Evolutionary conservation across 2,329 filamentous ascomycete species (phyloP), one percentile per base, ranked within the genome.

Genomic region (Coniochaeta ligniaria): DNA sequence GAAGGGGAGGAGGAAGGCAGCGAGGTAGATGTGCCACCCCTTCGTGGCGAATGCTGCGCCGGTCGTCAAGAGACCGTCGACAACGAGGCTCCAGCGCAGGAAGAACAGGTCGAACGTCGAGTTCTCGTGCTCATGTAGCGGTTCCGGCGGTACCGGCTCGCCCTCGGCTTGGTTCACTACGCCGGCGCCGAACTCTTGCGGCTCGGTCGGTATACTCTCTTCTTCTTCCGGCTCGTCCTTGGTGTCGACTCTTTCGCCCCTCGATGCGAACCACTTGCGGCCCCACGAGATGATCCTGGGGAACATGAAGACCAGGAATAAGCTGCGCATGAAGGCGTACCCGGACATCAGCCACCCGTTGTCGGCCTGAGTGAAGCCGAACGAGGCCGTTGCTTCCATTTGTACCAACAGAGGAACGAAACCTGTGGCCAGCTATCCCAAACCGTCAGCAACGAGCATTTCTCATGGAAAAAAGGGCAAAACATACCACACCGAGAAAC

Each of bases 21-120:
- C 82, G 0, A 89, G 71, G 66, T 89, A 91, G 55, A 91, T 84
- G 65, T 91, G 87, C 85, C 86, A 90, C 1, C 80, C 79, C 56
- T 83, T 62, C 0, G 80, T 84, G 0, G 86, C 84, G 63, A 90
- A 86, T 0, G 84, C 82, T 0, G 86, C 83, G 0, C 84, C 75
- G 1, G 82, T 82, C 0, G 88, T 91, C 24, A 91, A 73, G 0
- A 83, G 66, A 0, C 86, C 86, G 66, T 91, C 88, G 0, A 85
- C 75, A 0, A 90, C 71, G 2, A 91, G 74, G 62, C 85, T 89
- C 75, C 83, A 88, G 2, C 85, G 79, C 3, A 88, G 76, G 66
- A 90, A 91, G 38, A 86, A 77, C 1, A 91, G 76, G 62, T 91
- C 88, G 66, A 91, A 91, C 0, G 74, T 77, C 54, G 80, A 83